phyloP scores from a whole-genome alignment of 2,329 filamentous ascomycete genomes.

The Ophiobolus disseminans region DNA sequence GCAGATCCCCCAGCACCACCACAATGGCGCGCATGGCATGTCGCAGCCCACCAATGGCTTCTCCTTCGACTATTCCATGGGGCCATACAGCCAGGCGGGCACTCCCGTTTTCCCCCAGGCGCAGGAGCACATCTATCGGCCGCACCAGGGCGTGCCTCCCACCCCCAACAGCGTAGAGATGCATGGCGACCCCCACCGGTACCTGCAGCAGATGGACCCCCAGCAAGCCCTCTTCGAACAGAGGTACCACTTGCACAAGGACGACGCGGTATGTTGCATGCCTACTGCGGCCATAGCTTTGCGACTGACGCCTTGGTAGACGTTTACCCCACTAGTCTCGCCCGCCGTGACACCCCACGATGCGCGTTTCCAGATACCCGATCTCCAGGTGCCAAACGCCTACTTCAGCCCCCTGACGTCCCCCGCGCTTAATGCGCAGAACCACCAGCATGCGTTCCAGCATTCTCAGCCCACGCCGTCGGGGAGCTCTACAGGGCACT shows the following conservation, averaged over 20 bases:
- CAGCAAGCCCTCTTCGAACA: constrained; percentile 70
- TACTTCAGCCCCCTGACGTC: constrained; percentile 87
- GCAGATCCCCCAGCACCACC: constrained; percentile 32
- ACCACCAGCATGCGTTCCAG: constrained; percentile 41
- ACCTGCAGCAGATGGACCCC: constrained; percentile 61
- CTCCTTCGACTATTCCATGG: constrained; percentile 45
- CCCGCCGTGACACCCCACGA: constrained; percentile 85
- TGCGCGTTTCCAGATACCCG: constrained; percentile 65
- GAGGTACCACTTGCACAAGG: constrained; percentile 70
- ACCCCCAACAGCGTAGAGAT: constrained; percentile 84
- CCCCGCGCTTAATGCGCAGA: constrained; percentile 78
- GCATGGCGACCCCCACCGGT: constrained; percentile 64
- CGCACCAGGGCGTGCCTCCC: constrained; percentile 72
- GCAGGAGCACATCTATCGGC: constrained; percentile 53
- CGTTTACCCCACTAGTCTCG: constrained; percentile 81
- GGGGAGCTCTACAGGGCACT: constrained; percentile 58
- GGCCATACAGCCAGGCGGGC: constrained; percentile 42
- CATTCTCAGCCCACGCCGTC: constrained; percentile 55
- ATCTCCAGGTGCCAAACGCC: constrained; percentile 69
- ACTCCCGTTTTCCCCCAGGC: constrained; percentile 50
- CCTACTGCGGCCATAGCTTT: constrained; percentile 1
- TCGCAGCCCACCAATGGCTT: constrained; percentile 32
- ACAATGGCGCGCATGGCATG: constrained; percentile 25
- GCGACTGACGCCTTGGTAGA: constrained; percentile 60
- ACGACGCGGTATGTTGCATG: constrained; percentile 66